Evolutionary conservation across 352 stramenopile species (phyloP), one percentile per base, ranked within the genome.

Genomic region (Poterioochromonas sp.): DNA sequence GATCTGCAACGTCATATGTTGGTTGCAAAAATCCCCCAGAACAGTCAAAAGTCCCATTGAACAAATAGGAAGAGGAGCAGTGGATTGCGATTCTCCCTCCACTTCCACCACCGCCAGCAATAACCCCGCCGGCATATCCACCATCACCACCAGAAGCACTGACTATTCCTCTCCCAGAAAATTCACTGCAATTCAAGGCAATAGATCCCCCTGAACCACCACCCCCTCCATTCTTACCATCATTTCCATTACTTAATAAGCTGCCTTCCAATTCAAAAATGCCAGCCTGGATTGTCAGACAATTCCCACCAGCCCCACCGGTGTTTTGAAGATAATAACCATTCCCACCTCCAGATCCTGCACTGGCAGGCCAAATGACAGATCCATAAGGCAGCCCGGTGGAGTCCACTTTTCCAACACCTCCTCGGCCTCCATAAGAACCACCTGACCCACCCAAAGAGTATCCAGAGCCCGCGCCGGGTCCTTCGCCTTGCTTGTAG

Each of bases 171-270:
- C 39, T 47, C 3, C 71, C 71, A 69, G 43, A 12, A 8, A 69
- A 5, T 29, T 22, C 11, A 18, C 5, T 49, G 47, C 34, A 34
- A 22, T 49, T 37, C 3, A 69, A 43, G 26, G 34, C 26, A 53
- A 78, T 78, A 39, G 41, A 69, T 34, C 71, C 71, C 18, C 71
- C 71, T 26, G 71, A 22, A 20, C 71, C 71, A 68, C 71, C 71
- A 34, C 71, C 71, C 2, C 71, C 71, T 49, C 49, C 71, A 64
- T 22, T 8, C 1, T 43, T 15, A 69, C 71, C 71, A 53, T 40
- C 47, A 29, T 41, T 5, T 11, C 71, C 71, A 39, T 78, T 44
- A 34, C 26, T 47, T 3, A 11, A 5, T 18, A 78, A 11, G 2
- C 1, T n/a, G 26, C 71, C 71, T 32, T 78, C 71, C 5, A 78